Evolutionary conservation across 164 flowering plant species (phyloP), one percentile per base, ranked within the genome.

Genomic region (Piper longum): DNA sequence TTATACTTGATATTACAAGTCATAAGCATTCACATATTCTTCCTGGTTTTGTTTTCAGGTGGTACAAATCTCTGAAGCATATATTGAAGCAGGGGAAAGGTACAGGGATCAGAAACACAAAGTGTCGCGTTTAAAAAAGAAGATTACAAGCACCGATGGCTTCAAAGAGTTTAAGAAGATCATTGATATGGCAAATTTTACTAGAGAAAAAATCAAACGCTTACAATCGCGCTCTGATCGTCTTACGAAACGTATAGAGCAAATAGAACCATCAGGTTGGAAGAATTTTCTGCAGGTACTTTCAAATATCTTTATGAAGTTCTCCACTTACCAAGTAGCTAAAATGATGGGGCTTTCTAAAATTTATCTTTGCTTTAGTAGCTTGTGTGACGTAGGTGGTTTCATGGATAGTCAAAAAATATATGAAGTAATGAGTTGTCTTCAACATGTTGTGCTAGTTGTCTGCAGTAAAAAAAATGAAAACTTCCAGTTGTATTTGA

Each of bases 211-310:
- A 81, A 93, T 93, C 60, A 81, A 75, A 60, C 88, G 87, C 55
- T 71, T 93, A 77, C 77, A 82, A 69, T 70, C 83, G 66, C 78
- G 96, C 74, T 80, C 91, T 41, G 79, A 72, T 2, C 96, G 96
- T 60, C 73, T 93, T 75, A 67, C 57, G 54, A 76, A 65, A 66
- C 81, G 98, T 59, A 79, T 93, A 64, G 79, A 86, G 74, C 87
- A 88, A 72, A 93, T 93, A 70, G 98, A 93, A 77, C 96, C 98
- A 66, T 89, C 98, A 70, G 98, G 98, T 5, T 93, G 98, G 98
- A 93, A 90, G 80, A 97, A 89, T 63, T 92, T 92, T 68, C 71
- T 88, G 73, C 88, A 81, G 91, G 91, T 85, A 79, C 65, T 42
- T 51, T 12, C 26, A 14, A 48, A n/a, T n/a, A 6, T 69, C 18